Evolutionary conservation across 352 stramenopile species (phyloP).

Genomic region (Phytophthora uliginosa): DNA sequence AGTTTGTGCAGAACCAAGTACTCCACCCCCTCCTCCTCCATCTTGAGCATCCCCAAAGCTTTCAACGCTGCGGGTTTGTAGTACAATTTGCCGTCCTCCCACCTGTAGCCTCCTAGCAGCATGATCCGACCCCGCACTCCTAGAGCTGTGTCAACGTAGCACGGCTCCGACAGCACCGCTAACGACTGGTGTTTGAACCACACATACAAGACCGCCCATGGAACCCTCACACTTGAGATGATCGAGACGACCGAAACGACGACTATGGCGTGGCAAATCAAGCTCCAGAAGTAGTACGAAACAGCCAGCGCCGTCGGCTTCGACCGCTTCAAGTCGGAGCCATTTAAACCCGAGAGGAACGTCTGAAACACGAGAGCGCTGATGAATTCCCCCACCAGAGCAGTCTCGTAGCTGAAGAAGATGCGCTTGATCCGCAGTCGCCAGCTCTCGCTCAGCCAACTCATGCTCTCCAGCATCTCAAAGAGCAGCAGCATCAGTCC

Average conservation of each 20-base stretch:
- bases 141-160: conserved; percentile 23
- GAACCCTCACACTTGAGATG: conserved; percentile 7
- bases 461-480: conserved; percentile 22
- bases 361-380: conserved; percentile 7
- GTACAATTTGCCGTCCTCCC: conserved; percentile 19
- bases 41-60: conserved; percentile 22
- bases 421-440: conserved; percentile 4
- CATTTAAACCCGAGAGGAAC: conserved; percentile 23
- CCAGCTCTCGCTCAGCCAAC: conserved; percentile 3
- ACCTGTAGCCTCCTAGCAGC: conserved; percentile 20
- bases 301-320: conserved; percentile 19
- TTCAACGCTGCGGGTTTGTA: conserved; percentile 21
- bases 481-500: conserved; percentile 9
- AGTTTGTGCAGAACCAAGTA: conserved; percentile 24
- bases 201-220: conserved; percentile 9
- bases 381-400: conserved; percentile 18
- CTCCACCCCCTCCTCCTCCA: conserved; percentile 22
- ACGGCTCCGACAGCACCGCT: conserved; percentile 15
- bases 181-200: conserved; percentile 28
- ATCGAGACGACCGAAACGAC: conserved; percentile 20
- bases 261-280: conserved; percentile 28
- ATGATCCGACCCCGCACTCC: conserved; percentile 23
- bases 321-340: conserved; percentile 19
- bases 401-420: conserved; percentile 24
- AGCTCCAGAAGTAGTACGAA: conserved; percentile 29